These are phyloP conservation scores for Triangularia setosa DNA, from an alignment of 2,329 filamentous ascomycete genomes.

Conservation along the genomic window DNA sequence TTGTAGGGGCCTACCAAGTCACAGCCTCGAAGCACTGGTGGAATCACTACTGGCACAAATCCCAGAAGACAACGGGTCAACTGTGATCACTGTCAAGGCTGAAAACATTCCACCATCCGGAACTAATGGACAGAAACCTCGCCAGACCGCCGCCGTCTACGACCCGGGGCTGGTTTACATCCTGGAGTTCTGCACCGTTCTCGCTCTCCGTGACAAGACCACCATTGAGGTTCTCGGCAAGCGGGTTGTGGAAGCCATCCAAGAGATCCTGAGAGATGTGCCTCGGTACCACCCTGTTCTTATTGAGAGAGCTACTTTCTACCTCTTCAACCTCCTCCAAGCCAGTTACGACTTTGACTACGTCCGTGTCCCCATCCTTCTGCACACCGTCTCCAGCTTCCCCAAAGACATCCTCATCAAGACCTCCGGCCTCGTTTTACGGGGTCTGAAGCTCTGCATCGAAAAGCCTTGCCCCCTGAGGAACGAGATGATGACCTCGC, in stretches of 20 bases:
- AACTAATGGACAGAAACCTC: constrained; percentile 54
- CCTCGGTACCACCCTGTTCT: constrained; percentile 76
- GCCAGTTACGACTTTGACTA: constrained; percentile 88
- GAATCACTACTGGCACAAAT: constrained; percentile 74
- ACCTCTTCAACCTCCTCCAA: constrained; percentile 76
- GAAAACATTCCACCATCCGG: constrained; percentile 61
- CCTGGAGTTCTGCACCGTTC: constrained; percentile 82
- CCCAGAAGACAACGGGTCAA: constrained; percentile 74
- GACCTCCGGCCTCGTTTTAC: constrained; percentile 70
- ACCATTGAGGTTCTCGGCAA: constrained; percentile 73
- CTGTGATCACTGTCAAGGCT: constrained; percentile 86
- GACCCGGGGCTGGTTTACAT: constrained; percentile 85
- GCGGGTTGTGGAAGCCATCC: constrained; percentile 73
- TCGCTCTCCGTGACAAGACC: constrained; percentile 71
- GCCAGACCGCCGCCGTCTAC: constrained; percentile 60
- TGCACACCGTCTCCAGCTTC: constrained; percentile 88
- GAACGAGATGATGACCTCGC: constrained; percentile 92
- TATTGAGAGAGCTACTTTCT: constrained; percentile 79
- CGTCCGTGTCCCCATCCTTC: constrained; percentile 82
- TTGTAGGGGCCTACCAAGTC: constrained; percentile 33
- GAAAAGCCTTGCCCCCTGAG: constrained; percentile 71
- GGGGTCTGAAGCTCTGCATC: constrained; percentile 77
- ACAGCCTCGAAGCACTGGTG: constrained; percentile 49
- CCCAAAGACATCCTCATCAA: constrained; percentile 72
- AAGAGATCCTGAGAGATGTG: constrained; percentile 75